Evolutionary conservation across 352 stramenopile genomes (phyloP).

Genomic region (Globisporangium polare): DNA sequence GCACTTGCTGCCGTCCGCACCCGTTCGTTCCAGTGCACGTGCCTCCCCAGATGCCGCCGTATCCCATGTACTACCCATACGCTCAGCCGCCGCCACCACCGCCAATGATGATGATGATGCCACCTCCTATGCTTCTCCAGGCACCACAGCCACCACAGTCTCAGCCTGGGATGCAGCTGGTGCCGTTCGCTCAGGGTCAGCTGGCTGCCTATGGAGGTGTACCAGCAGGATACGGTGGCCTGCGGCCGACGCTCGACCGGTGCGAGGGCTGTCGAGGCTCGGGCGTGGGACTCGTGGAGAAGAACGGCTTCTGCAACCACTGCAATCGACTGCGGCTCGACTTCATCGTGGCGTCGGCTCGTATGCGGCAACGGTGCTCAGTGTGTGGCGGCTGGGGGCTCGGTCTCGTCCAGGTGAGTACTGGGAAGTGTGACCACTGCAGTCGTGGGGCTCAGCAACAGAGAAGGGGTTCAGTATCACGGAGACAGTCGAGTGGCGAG

Average conservation of each 20-base stretch:
- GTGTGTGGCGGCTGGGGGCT: constrained; percentile 57
- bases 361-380: constrained; percentile 49
- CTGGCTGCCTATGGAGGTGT: constrained; percentile 11
- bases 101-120: constrained; percentile 14
- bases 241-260: constrained; percentile 29
- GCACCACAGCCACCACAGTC: constrained; percentile 13
- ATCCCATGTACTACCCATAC: constrained; percentile 19
- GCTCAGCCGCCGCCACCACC: constrained; percentile 3
- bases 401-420: constrained; percentile 38
- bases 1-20: constrained; percentile 25
- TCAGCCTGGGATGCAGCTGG: constrained; percentile 23
- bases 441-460: constrained; percentile 15
- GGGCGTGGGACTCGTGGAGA: constrained; percentile 58
- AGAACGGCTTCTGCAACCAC: constrained; percentile 65
- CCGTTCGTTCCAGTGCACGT: constrained; percentile 36
- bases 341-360: constrained; percentile 65
- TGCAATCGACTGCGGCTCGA: constrained; percentile 65
- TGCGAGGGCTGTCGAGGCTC: constrained; percentile 52
- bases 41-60: constrained; percentile 17
- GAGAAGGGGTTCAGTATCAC: not conserved
- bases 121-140: constrained; percentile 18
- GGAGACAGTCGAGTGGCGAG: not conserved
- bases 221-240: constrained; percentile 8
- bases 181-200: constrained; percentile 30
- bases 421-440: constrained; percentile 53